Conservation (phyloP, 2,329 filamentous ascomycete genomes). For the Polychaeton citri region DNA sequence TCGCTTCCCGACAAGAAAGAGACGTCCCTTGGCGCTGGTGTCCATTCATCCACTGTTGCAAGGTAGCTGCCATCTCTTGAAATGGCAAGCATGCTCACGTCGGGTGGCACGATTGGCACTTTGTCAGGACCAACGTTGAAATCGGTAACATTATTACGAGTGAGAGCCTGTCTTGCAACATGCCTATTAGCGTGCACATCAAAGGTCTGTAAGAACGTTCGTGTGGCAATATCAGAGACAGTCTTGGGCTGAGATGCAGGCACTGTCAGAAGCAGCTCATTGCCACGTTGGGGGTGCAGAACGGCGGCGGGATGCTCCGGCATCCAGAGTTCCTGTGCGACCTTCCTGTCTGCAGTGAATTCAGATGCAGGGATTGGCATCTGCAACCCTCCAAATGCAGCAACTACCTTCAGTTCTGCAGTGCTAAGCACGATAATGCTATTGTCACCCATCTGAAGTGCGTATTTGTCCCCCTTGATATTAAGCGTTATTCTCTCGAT, state of each 20-base stretch:
- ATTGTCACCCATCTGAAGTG: slow-evolving; percentile 78
- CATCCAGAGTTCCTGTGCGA: slow-evolving; percentile 1
- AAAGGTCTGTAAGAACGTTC: slow-evolving; percentile 67
- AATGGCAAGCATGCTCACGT: slow-evolving; percentile 60
- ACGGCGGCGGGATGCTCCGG: slow-evolving; percentile 17
- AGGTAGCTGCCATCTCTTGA: slow-evolving; percentile 79
- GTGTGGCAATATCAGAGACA: slow-evolving; percentile 21
- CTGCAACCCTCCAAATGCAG: slow-evolving; percentile 76
- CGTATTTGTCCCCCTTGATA: slow-evolving; percentile 65
- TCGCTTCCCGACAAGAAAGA: slow-evolving; percentile 38
- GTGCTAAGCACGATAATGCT: slow-evolving; percentile 84
- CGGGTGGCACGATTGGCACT: slow-evolving; percentile 60
- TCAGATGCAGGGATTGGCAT: slow-evolving; percentile 11
- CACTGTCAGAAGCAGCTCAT: slow-evolving; percentile 34
- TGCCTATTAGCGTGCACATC: slow-evolving; percentile 70
- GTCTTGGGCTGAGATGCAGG: slow-evolving; percentile 37
- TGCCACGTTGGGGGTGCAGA: slow-evolving; percentile 26
- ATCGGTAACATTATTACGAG: slow-evolving; percentile 75
- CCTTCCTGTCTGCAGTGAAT: slow-evolving; percentile 1
- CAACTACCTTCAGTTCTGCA: slow-evolving; percentile 70
- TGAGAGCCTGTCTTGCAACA: slow-evolving; percentile 73
- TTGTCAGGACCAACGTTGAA: slow-evolving; percentile 62
- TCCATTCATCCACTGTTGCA: slow-evolving; percentile 85
- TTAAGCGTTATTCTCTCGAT: slow-evolving; percentile 81
- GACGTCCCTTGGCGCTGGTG: slow-evolving; percentile 56